These are phyloP conservation scores for Fusarium sp. DNA, from an alignment of 2,329 filamentous ascomycete species.

Conservation along the genomic window DNA sequence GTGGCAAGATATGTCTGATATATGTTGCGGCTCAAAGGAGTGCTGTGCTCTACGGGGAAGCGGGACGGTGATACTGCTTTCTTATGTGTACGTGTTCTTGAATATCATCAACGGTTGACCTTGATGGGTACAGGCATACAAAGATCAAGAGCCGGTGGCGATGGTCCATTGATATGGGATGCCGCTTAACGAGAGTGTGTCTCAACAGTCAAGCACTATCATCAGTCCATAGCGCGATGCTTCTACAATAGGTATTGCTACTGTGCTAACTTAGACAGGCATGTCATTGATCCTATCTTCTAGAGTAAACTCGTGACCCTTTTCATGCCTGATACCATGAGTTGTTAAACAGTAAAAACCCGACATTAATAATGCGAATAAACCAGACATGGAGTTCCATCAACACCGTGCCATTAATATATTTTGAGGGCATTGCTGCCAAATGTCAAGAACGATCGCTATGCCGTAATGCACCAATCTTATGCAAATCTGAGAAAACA, in stretches of 20 bases:
- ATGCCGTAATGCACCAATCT: constrained; percentile 28
- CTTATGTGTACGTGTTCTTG: background rate
- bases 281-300: constrained; percentile 24
- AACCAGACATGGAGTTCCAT: background rate
- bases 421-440: constrained; percentile 18
- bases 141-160: background rate
- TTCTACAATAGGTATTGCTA: background rate
- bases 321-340: constrained; percentile 19
- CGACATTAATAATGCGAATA: constrained; percentile 1
- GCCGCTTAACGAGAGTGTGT: background rate
- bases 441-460: constrained; percentile 26
- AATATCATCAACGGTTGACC: background rate
- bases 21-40: background rate
- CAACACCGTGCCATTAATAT: constrained; percentile 7
- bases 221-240: background rate
- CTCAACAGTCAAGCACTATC: background rate
- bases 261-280: background rate
- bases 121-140: background rate
- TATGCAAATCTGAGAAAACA: constrained; percentile 32
- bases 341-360: constrained; percentile 6
- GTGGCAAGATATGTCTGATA: background rate
- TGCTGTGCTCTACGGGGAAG: background rate
- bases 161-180: background rate
- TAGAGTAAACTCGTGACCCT: constrained; percentile 3
- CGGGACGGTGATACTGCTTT: background rate